phyloP scores from a whole-genome alignment of 2,329 filamentous ascomycete genomes.

The Fusarium pseudograminearum region DNA sequence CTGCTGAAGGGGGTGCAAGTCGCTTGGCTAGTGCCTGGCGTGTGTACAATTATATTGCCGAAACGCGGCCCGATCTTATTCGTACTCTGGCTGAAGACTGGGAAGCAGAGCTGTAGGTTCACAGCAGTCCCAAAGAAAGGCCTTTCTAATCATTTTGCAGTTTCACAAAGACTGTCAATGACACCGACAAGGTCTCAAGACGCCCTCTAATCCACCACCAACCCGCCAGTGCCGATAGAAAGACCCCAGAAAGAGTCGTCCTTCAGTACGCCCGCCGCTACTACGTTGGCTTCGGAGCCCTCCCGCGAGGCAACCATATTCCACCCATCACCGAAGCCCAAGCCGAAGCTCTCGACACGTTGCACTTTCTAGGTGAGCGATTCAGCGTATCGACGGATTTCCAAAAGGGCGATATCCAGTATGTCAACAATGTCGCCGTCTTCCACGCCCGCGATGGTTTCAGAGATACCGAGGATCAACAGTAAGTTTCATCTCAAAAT shows the following conservation, averaged over 20 bases:
- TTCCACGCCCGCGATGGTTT: constrained; percentile 65
- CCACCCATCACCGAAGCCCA: constrained; percentile 66
- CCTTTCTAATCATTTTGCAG: neutral
- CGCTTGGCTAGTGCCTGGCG: constrained; percentile 67
- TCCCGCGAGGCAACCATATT: constrained; percentile 63
- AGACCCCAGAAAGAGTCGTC: constrained; percentile 6
- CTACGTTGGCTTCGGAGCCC: constrained; percentile 37
- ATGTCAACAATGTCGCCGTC: constrained; percentile 65
- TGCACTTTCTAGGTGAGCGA: constrained; percentile 61
- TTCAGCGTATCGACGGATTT: constrained; percentile 59
- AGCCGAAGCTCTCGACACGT: constrained; percentile 62
- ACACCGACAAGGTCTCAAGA: constrained; percentile 1
- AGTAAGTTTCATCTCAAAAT: constrained; percentile 4
- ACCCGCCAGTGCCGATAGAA: neutral
- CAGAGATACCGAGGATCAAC: constrained; percentile 25
- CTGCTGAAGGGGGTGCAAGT: constrained; percentile 65
- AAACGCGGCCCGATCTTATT: constrained; percentile 68
- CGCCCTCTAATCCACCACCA: constrained; percentile 30
- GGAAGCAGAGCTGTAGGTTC: constrained; percentile 51
- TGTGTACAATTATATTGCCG: constrained; percentile 72
- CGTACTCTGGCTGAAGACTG: constrained; percentile 63
- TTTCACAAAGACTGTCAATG: constrained; percentile 20
- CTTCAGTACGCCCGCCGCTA: constrained; percentile 35
- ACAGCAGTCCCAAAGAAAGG: too few species aligned
- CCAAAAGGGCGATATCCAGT: constrained; percentile 64